Percentiles rank a stretch among this genome's conserved stretches.
Evolutionary conservation across 148 eudicot species (phyloP).

Genomic region (Fagopyrum homotropicum): DNA sequence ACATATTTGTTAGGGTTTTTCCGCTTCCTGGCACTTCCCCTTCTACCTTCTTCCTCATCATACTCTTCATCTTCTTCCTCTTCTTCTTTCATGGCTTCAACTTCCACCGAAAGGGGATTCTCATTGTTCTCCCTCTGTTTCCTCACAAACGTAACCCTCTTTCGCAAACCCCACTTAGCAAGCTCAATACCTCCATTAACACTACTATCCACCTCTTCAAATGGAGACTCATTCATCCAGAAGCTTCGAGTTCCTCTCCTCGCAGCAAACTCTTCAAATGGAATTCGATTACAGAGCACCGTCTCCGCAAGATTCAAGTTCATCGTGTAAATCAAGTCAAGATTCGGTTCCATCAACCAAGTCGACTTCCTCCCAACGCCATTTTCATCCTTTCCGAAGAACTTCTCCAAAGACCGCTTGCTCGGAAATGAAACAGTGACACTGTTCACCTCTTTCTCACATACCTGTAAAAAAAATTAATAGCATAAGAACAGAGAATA

Average conservation of each 20-base stretch:
- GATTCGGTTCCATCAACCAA: slow-evolving; percentile 45
- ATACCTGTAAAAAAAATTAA: slow-evolving; percentile 39
- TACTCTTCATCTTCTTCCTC: slow-evolving; percentile 8
- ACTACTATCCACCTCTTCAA: slow-evolving; percentile 2
- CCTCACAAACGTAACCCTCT: slow-evolving; percentile 39
- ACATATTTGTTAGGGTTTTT: slow-evolving; percentile 17
- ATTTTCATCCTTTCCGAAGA: slow-evolving; percentile 26
- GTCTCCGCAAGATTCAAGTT: slow-evolving; percentile 35
- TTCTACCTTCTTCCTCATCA: no score
- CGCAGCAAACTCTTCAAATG: slow-evolving; percentile 41
- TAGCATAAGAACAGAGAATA: background rate
- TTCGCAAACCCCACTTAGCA: slow-evolving; percentile 47
- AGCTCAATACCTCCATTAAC: slow-evolving; percentile 22
- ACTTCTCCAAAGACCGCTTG: slow-evolving; percentile 33
- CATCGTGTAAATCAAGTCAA: slow-evolving; percentile 60
- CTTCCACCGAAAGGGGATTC: background rate
- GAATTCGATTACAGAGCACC: slow-evolving; percentile 41
- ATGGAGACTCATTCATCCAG: slow-evolving; percentile 33
- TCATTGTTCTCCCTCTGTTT: slow-evolving; percentile 22
- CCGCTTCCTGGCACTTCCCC: no score
- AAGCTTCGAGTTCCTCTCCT: slow-evolving; percentile 41
- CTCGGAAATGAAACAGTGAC: slow-evolving; percentile 71
- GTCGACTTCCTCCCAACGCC: slow-evolving; percentile 1
- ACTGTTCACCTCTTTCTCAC: slow-evolving; percentile 37
- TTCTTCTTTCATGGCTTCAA: slow-evolving; percentile 12